Conservation (phyloP, 495 filamentous ascomycete species). For the Trichocladium uniseriatum region DNA sequence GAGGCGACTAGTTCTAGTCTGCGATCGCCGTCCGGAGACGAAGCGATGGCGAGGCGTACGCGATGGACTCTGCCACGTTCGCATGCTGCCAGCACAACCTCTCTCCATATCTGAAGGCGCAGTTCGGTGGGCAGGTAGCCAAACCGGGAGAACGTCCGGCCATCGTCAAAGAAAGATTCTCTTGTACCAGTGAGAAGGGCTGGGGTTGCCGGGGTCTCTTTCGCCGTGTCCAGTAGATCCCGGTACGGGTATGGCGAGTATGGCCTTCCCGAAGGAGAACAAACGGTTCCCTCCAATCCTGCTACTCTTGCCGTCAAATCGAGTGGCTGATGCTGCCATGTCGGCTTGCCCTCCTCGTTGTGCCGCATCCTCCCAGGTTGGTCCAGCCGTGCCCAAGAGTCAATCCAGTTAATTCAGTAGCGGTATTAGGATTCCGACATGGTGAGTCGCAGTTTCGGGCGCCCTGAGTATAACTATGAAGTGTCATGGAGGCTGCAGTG, state of each 20-base stretch:
- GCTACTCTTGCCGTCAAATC: not conserved
- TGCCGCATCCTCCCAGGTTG: not conserved
- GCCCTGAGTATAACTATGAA: too few relatives aligned
- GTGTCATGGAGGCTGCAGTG: too few relatives aligned
- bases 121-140: constrained; percentile 13
- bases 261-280: not conserved
- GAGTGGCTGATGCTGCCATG: not conserved
- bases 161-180: not conserved
- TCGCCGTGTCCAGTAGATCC: not conserved
- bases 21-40: not conserved
- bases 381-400: too few relatives aligned
- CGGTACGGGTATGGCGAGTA: constrained; percentile 3
- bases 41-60: not conserved
- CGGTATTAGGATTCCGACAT: too few relatives aligned
- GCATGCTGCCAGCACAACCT: not conserved
- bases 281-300: not conserved
- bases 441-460: too few relatives aligned
- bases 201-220: not conserved
- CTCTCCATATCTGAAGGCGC: constrained; percentile 14
- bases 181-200: not conserved
- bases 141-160: constrained; percentile 6
- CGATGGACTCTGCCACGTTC: not conserved
- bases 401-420: too few relatives aligned
- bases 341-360: not conserved
- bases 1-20: constrained; percentile 3